Percentiles rank a stretch among this genome's conserved stretches.
Evolutionary conservation across 208 protist species (phyloP).

Genomic region (Herpetomonas samuelpessoai): DNA sequence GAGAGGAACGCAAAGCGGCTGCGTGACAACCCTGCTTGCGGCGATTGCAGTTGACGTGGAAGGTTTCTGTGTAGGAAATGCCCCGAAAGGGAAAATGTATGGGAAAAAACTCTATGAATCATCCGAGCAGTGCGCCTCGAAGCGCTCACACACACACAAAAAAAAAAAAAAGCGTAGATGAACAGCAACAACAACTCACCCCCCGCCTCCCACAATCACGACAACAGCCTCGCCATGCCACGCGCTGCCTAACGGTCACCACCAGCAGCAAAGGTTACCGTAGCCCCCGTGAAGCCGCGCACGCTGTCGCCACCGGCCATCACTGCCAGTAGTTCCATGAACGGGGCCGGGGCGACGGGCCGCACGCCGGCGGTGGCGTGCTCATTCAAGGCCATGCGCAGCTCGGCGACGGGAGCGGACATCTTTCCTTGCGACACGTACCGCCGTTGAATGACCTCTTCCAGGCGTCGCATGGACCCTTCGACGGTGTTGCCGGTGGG

Average conservation of each 20-base stretch:
- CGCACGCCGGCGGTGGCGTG: conserved; percentile 34
- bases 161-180: conserved; percentile 12
- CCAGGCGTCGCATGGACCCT: conserved; percentile 72
- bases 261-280: conserved; percentile 44
- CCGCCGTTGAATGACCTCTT: conserved; percentile 54
- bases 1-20: too few species aligned
- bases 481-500: conserved; percentile 77
- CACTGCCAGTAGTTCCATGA: conserved; percentile 80
- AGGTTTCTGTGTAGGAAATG: too few species aligned
- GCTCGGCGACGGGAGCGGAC: conserved; percentile 51
- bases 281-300: conserved; percentile 64
- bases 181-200: background rate
- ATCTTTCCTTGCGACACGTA: conserved; percentile 41
- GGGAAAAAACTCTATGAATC: too few species aligned
- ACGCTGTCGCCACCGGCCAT: conserved; percentile 76
- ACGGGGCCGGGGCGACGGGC: conserved; percentile 60
- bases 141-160: background rate
- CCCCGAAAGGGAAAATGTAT: too few species aligned
- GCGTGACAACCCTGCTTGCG: too few species aligned
- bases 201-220: background rate
- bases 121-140: background rate
- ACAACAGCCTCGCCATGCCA: background rate
- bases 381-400: conserved; percentile 76
- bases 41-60: too few species aligned
- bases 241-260: background rate